A percentile compares a stretch with the other conserved stretches of the same genome.
These are phyloP conservation scores for Jatropha multifida DNA, from an alignment of 441 rosid genomes.

Conservation along the genomic window DNA sequence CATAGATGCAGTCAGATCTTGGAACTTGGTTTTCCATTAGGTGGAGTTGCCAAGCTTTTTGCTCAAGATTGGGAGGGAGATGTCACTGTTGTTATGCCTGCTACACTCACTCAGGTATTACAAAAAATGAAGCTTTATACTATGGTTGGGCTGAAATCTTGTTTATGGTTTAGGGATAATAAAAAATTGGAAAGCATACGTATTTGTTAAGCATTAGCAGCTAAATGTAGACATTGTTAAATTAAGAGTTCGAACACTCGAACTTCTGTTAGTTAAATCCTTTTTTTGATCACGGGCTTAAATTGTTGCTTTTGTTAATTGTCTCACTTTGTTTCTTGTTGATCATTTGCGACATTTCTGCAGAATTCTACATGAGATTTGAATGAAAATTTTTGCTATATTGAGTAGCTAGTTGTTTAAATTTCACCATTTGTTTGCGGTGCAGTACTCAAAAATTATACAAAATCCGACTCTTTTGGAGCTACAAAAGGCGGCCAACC, in stretches of 20 bases:
- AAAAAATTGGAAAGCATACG: not conserved
- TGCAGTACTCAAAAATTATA: slow-evolving; percentile 78
- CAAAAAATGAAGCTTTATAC: slow-evolving; percentile 1
- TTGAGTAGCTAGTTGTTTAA: slow-evolving; percentile 1
- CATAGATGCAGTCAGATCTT: slow-evolving; percentile 86
- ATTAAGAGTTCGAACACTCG: not conserved
- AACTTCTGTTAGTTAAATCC: not conserved
- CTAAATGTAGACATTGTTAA: not conserved
- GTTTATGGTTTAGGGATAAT: not conserved
- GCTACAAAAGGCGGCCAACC: slow-evolving; percentile 93
- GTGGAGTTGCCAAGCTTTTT: slow-evolving; percentile 88
- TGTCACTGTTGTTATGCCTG: slow-evolving; percentile 94
- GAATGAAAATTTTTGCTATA: not conserved
- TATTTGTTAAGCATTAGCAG: not conserved
- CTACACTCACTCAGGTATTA: slow-evolving; percentile 90
- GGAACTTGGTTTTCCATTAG: slow-evolving; percentile 90
- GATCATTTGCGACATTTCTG: not conserved
- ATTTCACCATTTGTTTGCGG: slow-evolving; percentile 9
- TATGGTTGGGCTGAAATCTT: not conserved
- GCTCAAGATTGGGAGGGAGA: slow-evolving; percentile 99
- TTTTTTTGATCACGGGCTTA: no score
- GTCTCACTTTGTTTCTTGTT: not conserved
- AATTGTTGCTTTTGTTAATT: not conserved
- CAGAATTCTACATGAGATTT: no score
- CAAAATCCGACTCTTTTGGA: slow-evolving; percentile 80